Evolutionary conservation across 495 filamentous ascomycete genomes (phyloP), one percentile per base, ranked within the genome.

Genomic region (Apiosordaria backusii): DNA sequence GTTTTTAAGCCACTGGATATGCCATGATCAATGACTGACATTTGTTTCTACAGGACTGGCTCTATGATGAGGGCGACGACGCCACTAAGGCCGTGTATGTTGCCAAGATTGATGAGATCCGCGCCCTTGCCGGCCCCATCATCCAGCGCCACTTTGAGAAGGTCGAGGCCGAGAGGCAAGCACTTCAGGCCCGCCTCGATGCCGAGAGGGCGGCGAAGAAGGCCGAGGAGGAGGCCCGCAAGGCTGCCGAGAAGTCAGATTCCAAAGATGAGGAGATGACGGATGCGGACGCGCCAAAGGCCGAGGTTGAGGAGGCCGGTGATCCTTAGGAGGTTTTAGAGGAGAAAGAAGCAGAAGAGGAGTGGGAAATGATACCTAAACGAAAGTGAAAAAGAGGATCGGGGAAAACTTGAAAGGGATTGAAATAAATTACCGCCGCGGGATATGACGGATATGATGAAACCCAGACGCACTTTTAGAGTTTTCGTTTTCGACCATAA

Each of bases 41-140:
- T 7, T 61, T 13, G 19, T 60, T n/a, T 66, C 60, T 53, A 22
- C 70, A 98, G 93, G 93, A 98, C 70, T 99, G 95, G 95, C 87
- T 99, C 62, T 98, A 99, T 80, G 93, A 97, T 70, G 95, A 98
- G 26, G 95, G 95, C 70, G 93, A 97, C 65, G 95, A 98, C 76
- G 86, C 93, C 74, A 93, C 91, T 72, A 97, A 97, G 84, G 92
- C 90, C 50, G 81, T 93, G 68, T 99, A 99, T 80, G 84, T 93
- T 60, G 84, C 91, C 74, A 98, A 97, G 86, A 90, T 94, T 78
- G 94, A 98, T 65, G 95, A 99, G 76, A 92, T 99, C 78, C 90
- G 92, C 72, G 88, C 92, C 70, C 82, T 96, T 63, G 89, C 92
- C 58, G 94, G 93, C 19, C 96, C 95, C 67, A 90, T 99, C 78